Evolutionary conservation across 345 rosid genomes (phyloP).

Genomic region (Fremontodendron californicum): DNA sequence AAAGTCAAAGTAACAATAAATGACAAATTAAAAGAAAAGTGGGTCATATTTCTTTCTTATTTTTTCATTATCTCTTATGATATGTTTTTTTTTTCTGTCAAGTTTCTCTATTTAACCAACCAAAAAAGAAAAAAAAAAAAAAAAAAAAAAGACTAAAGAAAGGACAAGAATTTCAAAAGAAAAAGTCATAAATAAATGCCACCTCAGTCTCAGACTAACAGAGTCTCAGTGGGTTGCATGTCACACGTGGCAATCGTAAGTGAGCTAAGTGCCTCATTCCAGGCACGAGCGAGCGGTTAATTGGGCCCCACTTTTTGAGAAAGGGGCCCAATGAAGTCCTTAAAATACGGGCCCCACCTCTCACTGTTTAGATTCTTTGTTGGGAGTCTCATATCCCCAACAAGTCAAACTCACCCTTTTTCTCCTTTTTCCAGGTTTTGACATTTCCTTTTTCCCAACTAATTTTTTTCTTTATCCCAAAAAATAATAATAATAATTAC

Average conservation of each 20-base stretch:
- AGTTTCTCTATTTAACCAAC: too few relatives aligned
- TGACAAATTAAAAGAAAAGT: too few relatives aligned
- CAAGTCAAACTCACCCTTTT: constrained; percentile 8
- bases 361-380: constrained; percentile 4
- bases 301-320: background rate
- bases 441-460: background rate
- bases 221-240: background rate
- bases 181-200: background rate
- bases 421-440: background rate
- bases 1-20: too few relatives aligned
- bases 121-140: background rate
- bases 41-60: too few relatives aligned
- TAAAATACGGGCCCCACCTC: background rate
- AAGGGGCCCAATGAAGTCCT: background rate
- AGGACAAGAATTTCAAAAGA: too few relatives aligned
- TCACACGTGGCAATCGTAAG: too few relatives aligned
- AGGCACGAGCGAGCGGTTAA: too few relatives aligned
- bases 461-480: background rate
- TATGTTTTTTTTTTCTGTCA: too few relatives aligned
- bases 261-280: too few relatives aligned
- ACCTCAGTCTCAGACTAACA: too few relatives aligned
- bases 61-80: too few relatives aligned
- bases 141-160: too few relatives aligned
- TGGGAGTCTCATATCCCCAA: background rate
- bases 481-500: background rate